These are phyloP conservation scores for Yamadazyma triangularis DNA, from an alignment of 1,139 yeast genomes.

Conservation along the genomic window DNA sequence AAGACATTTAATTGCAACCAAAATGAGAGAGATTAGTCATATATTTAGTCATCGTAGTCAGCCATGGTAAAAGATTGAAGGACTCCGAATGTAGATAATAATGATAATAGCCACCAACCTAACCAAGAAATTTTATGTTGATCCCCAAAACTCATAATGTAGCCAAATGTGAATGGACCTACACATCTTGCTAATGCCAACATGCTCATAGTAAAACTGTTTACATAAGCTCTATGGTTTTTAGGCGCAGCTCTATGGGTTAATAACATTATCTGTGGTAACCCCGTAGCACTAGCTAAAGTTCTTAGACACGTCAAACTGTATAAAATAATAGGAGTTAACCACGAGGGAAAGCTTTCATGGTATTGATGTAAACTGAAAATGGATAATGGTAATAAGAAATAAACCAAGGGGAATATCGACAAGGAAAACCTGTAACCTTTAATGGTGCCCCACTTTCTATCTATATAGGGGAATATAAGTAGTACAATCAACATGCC, in stretches of 20 bases:
- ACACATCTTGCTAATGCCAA: constrained; percentile 51
- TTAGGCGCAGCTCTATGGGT: constrained; percentile 47
- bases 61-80: constrained; percentile 27
- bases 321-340: constrained; percentile 21
- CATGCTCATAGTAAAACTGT: constrained; percentile 46
- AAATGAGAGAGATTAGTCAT: too few relatives aligned
- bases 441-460: constrained; percentile 40
- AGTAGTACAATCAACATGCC: constrained; percentile 50
- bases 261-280: constrained; percentile 21
- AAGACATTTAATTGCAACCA: too few relatives aligned
- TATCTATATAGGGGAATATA: constrained; percentile 52
- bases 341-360: constrained; percentile 19
- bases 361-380: constrained; percentile 33
- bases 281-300: constrained; percentile 22
- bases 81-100: constrained; percentile 28
- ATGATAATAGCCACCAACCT: constrained; percentile 46
- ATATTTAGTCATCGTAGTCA: constrained; percentile 13
- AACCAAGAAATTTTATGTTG: constrained; percentile 38
- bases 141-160: constrained; percentile 46
- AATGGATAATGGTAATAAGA: constrained; percentile 47
- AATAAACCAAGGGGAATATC: constrained; percentile 45
- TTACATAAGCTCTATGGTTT: constrained; percentile 45
- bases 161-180: constrained; percentile 59
- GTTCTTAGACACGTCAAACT: constrained; percentile 26
- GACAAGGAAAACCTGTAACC: constrained; percentile 40